These are phyloP conservation scores for Claviceps africana DNA, from an alignment of 2,329 filamentous ascomycete genomes.

Conservation along the genomic window DNA sequence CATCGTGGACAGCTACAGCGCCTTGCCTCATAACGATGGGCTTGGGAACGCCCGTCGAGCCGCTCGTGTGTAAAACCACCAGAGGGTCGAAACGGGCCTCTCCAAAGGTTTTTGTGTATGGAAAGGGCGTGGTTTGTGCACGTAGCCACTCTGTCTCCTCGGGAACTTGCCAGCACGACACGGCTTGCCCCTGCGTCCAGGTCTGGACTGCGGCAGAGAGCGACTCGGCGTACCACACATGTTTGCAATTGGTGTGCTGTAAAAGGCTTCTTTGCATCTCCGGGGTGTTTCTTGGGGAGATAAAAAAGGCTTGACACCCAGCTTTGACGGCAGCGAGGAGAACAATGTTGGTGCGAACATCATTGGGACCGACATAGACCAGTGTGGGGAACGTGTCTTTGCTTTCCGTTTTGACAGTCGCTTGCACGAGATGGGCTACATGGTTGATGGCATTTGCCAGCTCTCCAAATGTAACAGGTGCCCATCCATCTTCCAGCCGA, in stretches of 20 bases:
- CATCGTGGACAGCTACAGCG: conserved; percentile 22
- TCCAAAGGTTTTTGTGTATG: conserved; percentile 6
- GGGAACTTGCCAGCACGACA: conserved; percentile 23
- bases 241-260: conserved; percentile 26
- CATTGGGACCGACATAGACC: conserved; percentile 18
- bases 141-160: conserved; percentile 22
- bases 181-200: conserved; percentile 12
- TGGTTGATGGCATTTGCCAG: conserved; percentile 19
- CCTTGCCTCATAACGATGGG: conserved; percentile 27
- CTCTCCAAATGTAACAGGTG: conserved; percentile 13
- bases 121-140: conserved; percentile 14
- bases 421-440: conserved; percentile 17
- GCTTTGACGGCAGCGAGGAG: conserved; percentile 8
- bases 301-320: conserved; percentile 5
- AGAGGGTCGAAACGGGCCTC: conserved; percentile 6
- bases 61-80: conserved; percentile 7
- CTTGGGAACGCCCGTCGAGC: conserved; percentile 7
- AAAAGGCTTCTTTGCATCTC: conserved; percentile 21
- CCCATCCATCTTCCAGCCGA: conserved; percentile 14
- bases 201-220: conserved; percentile 5
- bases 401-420: conserved; percentile 15
- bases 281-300: conserved; percentile 7
- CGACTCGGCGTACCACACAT: conserved; percentile 17
- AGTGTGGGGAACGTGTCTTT: conserved; percentile 19
- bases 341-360: conserved; percentile 8